Conservation (phyloP, 2,329 filamentous ascomycete genomes). For the Fusarium sp. region DNA sequence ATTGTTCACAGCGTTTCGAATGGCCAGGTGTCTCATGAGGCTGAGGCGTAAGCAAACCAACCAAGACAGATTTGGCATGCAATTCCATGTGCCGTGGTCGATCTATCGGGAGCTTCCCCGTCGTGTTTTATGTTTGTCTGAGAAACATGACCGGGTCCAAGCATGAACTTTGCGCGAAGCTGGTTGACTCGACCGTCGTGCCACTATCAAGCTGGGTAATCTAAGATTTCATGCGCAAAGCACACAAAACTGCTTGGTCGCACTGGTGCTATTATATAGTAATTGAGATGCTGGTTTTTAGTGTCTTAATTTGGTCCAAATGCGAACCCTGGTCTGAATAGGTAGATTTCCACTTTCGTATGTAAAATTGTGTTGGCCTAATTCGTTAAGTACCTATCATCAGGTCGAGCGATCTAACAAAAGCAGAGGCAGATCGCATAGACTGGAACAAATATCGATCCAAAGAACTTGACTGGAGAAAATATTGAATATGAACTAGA, state of each 20-base stretch:
- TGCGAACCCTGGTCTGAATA: not conserved
- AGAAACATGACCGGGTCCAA: conserved; percentile 25
- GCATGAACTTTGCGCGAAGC: conserved; percentile 18
- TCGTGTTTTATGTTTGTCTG: conserved; percentile 30
- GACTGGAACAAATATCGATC: no score
- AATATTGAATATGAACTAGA: not conserved
- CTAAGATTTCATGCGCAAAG: not conserved
- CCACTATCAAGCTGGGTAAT: conserved; percentile 3
- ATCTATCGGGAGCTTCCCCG: conserved; percentile 7
- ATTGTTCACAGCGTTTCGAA: conserved; percentile 10
- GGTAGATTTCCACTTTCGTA: not conserved
- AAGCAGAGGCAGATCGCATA: no score
- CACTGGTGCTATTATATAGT: not conserved
- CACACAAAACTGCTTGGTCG: not conserved
- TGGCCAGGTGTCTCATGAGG: conserved; percentile 5
- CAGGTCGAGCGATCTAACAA: no score
- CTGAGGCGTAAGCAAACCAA: conserved; percentile 18
- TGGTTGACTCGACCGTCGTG: not conserved
- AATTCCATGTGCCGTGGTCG: conserved; percentile 11
- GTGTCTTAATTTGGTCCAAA: not conserved
- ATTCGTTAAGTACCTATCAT: no score
- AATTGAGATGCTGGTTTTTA: not conserved
- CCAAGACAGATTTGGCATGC: conserved; percentile 22
- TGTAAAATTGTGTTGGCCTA: no score
- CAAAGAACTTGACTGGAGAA: no score